Percentiles rank a stretch among this genome's conserved stretches.
Conservation (phyloP, 805 yeast genomes). For the Kuraishia floccosa region DNA sequence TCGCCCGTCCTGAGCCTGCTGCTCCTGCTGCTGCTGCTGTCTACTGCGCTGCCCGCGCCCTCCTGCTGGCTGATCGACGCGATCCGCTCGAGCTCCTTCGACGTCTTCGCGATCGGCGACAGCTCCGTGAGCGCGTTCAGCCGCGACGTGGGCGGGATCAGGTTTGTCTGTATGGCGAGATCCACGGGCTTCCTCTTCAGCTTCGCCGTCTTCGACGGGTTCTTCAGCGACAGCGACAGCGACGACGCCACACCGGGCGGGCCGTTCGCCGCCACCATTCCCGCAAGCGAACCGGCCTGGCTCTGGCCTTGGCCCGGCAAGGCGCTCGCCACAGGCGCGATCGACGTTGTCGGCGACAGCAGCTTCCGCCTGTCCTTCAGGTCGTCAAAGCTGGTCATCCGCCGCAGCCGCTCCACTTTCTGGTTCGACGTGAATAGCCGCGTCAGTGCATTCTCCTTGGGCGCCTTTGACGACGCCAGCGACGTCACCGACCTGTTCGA, state of each 20-base stretch:
- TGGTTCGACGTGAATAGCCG: neutral
- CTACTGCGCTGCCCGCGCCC: too few relatives aligned
- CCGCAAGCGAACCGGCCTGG: too few relatives aligned
- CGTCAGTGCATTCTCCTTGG: neutral
- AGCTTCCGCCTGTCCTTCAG: neutral
- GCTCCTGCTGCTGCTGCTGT: too few relatives aligned
- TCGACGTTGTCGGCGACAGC: too few relatives aligned
- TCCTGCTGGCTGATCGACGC: conserved; percentile 12
- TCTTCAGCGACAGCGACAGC: too few relatives aligned
- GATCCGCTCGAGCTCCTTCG: conserved; percentile 19
- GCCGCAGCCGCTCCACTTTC: neutral
- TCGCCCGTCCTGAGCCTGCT: too few relatives aligned
- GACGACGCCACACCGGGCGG: too few relatives aligned
- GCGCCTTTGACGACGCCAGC: neutral
- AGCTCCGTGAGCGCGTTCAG: conserved; percentile 9
- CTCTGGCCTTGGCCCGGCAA: too few relatives aligned
- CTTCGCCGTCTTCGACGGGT: conserved; percentile 4
- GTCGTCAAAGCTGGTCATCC: neutral
- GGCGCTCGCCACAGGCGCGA: too few relatives aligned
- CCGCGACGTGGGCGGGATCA: conserved; percentile 3
- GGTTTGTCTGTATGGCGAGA: conserved; percentile 17
- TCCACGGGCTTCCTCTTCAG: conserved; percentile 16
- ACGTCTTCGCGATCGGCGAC: conserved; percentile 17
- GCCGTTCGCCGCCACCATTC: too few relatives aligned
- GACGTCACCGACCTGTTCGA: too few relatives aligned